Percentiles rank a stretch among this genome's conserved stretches.
Evolutionary conservation across 495 filamentous ascomycete species (phyloP).

Genomic region (Oidiodendron maius): DNA sequence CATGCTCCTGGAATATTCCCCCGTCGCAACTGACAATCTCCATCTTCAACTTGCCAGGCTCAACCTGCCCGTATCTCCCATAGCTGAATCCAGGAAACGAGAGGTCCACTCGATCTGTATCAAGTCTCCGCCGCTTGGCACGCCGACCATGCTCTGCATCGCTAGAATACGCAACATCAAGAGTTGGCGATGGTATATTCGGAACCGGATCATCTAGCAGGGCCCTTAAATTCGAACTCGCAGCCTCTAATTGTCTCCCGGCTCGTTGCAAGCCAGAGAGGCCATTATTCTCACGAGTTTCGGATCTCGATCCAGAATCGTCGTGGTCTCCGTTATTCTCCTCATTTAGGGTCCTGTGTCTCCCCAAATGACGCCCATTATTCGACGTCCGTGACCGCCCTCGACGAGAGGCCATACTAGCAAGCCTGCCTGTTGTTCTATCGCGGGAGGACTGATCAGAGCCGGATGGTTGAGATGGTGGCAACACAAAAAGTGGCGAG

Average conservation of each 20-base stretch:
- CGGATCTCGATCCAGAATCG: neutral
- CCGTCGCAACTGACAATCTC: constrained; percentile 87
- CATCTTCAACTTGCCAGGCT: constrained; percentile 73
- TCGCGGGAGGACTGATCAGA: neutral
- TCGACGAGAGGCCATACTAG: constrained; percentile 8
- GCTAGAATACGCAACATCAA: constrained; percentile 32
- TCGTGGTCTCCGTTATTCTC: constrained; percentile 2
- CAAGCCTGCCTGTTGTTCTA: constrained; percentile 7
- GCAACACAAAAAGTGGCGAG: constrained; percentile 16
- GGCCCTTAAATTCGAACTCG: constrained; percentile 38
- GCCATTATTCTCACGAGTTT: neutral
- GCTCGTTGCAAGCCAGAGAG: constrained; percentile 17
- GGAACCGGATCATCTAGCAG: constrained; percentile 42
- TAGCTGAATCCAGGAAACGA: constrained; percentile 56
- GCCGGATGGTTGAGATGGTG: constrained; percentile 9
- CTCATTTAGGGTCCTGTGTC: constrained; percentile 20
- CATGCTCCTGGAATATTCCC: constrained; percentile 59
- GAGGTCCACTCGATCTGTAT: constrained; percentile 52
- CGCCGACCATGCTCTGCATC: constrained; percentile 32
- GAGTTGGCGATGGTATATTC: constrained; percentile 28
- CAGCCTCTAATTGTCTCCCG: constrained; percentile 31
- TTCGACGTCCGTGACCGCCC: constrained; percentile 26
- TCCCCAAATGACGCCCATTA: constrained; percentile 26
- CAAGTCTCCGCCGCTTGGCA: constrained; percentile 72
- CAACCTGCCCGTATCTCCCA: constrained; percentile 76